Percentiles rank a stretch among this genome's conserved stretches.
These are phyloP conservation scores for Cyclotella atomus DNA, from an alignment of 108 stramenopile genomes.

Conservation along the genomic window DNA sequence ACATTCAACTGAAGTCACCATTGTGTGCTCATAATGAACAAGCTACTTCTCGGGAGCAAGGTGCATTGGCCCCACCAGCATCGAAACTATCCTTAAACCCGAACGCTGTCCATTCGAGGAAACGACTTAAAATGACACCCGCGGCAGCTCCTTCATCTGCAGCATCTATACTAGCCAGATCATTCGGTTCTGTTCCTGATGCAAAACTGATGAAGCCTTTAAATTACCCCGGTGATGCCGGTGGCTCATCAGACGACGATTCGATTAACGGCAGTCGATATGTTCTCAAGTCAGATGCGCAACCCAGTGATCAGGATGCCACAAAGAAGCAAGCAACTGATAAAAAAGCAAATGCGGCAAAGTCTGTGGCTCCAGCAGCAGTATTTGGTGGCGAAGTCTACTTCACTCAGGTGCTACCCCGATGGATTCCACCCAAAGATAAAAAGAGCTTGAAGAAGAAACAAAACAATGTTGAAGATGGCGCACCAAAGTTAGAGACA, in stretches of 20 bases:
- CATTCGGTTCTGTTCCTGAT: conserved; percentile 7
- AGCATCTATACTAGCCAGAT: conserved; percentile 7
- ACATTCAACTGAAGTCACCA: neutral
- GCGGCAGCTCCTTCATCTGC: neutral
- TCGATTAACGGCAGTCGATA: neutral
- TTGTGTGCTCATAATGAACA: neutral
- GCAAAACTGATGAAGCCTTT: conserved; percentile 11
- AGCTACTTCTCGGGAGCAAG: neutral
- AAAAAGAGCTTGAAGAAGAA: conserved; percentile 7
- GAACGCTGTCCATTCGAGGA: neutral
- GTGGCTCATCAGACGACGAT: neutral
- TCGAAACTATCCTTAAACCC: neutral
- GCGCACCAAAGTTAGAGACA: conserved; percentile 17
- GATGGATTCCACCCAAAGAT: conserved; percentile 33
- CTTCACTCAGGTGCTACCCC: conserved; percentile 44
- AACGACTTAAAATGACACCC: conserved; percentile 3
- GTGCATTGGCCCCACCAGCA: neutral
- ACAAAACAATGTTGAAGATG: neutral
- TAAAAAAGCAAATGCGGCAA: neutral
- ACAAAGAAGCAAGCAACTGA: neutral
- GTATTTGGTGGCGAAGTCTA: conserved; percentile 48
- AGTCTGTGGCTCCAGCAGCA: conserved; percentile 7
- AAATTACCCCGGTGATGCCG: neutral
- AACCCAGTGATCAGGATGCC: neutral
- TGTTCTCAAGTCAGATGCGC: neutral